phyloP scores from a whole-genome alignment of 768 basidiomycete species.

The Nidularia sp. region DNA sequence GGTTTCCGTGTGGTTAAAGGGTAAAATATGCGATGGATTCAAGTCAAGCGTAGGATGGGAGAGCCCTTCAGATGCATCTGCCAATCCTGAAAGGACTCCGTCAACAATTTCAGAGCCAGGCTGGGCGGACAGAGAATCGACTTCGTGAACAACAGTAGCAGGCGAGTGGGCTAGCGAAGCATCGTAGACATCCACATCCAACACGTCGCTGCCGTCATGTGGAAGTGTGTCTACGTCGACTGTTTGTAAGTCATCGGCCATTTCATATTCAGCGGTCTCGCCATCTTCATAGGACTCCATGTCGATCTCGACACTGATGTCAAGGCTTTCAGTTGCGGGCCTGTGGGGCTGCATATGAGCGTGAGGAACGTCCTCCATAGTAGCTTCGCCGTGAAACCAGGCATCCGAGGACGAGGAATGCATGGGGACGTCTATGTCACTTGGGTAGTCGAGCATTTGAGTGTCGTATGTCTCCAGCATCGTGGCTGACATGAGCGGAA shows the following conservation, averaged over 20 bases:
- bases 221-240: too few relatives aligned
- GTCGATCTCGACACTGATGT: conserved; percentile 56
- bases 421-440: conserved; percentile 61
- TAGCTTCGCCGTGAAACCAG: conserved; percentile 49
- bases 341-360: conserved; percentile 7
- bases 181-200: conserved; percentile 49
- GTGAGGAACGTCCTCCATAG: conserved; percentile 50
- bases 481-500: conserved; percentile 27
- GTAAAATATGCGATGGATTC: too few relatives aligned
- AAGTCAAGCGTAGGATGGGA: too few relatives aligned
- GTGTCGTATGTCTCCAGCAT: conserved; percentile 56
- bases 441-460: conserved; percentile 59
- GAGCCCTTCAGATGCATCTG: too few relatives aligned
- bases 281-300: conserved; percentile 54
- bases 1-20: too few relatives aligned
- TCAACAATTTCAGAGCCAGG: too few relatives aligned
- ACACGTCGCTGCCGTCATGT: conserved; percentile 23
- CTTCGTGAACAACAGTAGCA: neutral
- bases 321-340: conserved; percentile 19
- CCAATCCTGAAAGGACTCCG: too few relatives aligned
- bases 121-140: too few relatives aligned
- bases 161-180: conserved; percentile 26
- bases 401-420: conserved; percentile 41
- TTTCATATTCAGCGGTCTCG: conserved; percentile 50
- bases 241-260: conserved; percentile 36